phyloP scores from a whole-genome alignment of 2,329 filamentous ascomycete genomes.

The Parascedosporium putredinis region DNA sequence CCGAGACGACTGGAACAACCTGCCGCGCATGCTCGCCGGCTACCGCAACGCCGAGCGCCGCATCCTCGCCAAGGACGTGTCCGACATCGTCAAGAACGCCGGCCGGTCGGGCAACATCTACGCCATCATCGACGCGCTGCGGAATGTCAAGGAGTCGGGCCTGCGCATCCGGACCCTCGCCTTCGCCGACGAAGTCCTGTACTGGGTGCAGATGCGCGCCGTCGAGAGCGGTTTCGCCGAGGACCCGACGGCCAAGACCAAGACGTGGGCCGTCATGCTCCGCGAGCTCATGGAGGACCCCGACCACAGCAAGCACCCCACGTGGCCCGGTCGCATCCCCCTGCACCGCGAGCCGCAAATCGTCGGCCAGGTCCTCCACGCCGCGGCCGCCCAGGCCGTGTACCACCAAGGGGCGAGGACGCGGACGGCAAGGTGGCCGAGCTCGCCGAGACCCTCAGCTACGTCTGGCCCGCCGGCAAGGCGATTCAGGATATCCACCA shows the following conservation, averaged over 20 bases:
- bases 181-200: slow-evolving; percentile 23
- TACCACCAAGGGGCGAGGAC: slow-evolving; percentile 21
- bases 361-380: slow-evolving; percentile 30
- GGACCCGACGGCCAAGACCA: slow-evolving; percentile 28
- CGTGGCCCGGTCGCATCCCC: slow-evolving; percentile 11
- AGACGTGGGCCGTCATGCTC: slow-evolving; percentile 35
- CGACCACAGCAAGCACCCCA: slow-evolving; percentile 20
- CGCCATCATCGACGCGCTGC: slow-evolving; percentile 39
- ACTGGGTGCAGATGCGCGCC: slow-evolving; percentile 31
- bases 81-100: slow-evolving; percentile 30
- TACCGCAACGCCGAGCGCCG: slow-evolving; percentile 30
- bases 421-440: slow-evolving; percentile 23
- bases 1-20: slow-evolving; percentile 39
- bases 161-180: slow-evolving; percentile 27
- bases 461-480: slow-evolving; percentile 29
- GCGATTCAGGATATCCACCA: slow-evolving; percentile 26
- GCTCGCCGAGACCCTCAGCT: slow-evolving; percentile 26
- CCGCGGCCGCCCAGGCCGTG: slow-evolving; percentile 29
- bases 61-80: slow-evolving; percentile 23
- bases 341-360: slow-evolving; percentile 32
- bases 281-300: slow-evolving; percentile 38
- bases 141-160: slow-evolving; percentile 33
- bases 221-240: slow-evolving; percentile 23
- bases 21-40: slow-evolving; percentile 41
- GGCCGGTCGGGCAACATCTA: slow-evolving; percentile 29